Base-by-base conservation (phyloP, 1,139 yeast genomes). In the Candida dubliniensis region DNA sequence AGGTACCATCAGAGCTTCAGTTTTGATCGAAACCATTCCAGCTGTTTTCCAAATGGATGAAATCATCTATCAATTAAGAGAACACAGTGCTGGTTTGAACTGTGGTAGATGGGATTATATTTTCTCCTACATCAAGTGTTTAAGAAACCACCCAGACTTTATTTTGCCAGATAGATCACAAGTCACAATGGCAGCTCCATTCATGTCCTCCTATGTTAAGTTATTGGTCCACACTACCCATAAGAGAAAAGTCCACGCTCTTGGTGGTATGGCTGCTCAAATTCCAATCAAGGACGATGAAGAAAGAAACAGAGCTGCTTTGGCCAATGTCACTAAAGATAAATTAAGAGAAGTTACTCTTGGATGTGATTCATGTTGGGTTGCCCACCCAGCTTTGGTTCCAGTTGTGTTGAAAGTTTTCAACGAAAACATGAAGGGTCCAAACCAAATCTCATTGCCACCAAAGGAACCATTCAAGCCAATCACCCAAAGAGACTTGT, bases 231-330 rank as follows among this genome's bases (percentile, higher is more conserved):
- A 82, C 66, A 82, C 87, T 41, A 82, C 88, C 63, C 91, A 84
- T 69, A 75, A 76, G 64, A 79, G 90, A 59, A 85, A 83, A 54
- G 89, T 84, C 33, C 87, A 81, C 62, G 93, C 89, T 39, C 82
- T 84, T 79, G 91, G 91, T 51, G 91, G 91, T 52, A 84, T 84
- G 91, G 90, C 90, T 53, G 91, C 91, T 25, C 88, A 83, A 67
- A 84, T 84, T 56, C 91, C 91, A 47, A 82, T 84, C 67, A 84
- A 84, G 70, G 73, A 76, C 50, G 89, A 84, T 57, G 74, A 76
- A 38, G 77, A 69, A 47, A 82, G 84, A 57, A 84, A 84, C 70
- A 73, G 69, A 58, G 69, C 69, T 44, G 90, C 89, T 39, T 80
- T 84, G 81, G 83, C 80, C 53, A 83, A 82, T 52, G 91, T 84